Evolutionary conservation across 1,284 basidiomycete genomes (phyloP).

Genomic region (Hypsizygus ulmarius): DNA sequence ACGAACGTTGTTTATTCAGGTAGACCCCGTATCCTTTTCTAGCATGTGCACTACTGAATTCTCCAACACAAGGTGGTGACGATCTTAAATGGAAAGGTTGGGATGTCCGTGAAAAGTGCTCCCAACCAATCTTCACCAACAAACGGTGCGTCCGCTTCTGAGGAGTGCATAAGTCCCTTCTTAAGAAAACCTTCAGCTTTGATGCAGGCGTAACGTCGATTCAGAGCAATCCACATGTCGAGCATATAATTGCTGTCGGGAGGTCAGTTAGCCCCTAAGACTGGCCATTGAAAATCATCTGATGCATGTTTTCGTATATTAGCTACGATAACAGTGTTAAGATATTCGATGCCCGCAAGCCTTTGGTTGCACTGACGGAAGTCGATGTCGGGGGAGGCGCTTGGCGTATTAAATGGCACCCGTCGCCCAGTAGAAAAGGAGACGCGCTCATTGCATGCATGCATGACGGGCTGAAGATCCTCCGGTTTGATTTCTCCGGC

Average conservation of each 20-base stretch:
- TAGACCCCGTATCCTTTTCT: constrained; percentile 23
- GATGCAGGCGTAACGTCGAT: constrained; percentile 93
- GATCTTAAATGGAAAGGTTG: constrained; percentile 89
- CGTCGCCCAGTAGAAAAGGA: constrained; percentile 50
- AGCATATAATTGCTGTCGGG: constrained; percentile 88
- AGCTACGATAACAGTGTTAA: constrained; percentile 87
- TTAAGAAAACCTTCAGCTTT: constrained; percentile 54
- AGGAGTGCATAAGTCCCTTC: constrained; percentile 3
- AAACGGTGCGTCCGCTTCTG: constrained; percentile 49
- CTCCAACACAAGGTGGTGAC: constrained; percentile 75
- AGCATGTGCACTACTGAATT: not conserved
- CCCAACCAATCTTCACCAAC: constrained; percentile 67
- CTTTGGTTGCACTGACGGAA: constrained; percentile 53
- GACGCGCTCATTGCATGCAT: constrained; percentile 92
- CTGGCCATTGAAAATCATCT: not conserved
- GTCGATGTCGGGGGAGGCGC: constrained; percentile 86
- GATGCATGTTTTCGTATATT: constrained; percentile 7
- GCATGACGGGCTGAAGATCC: constrained; percentile 94
- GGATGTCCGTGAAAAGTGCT: constrained; percentile 76
- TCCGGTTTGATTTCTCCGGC: constrained; percentile 48
- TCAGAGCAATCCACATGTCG: constrained; percentile 77
- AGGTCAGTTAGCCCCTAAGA: constrained; percentile 48
- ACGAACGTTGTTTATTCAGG: constrained; percentile 82
- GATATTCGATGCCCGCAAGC: constrained; percentile 82
- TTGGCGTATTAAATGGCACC: constrained; percentile 98